Percentiles rank a stretch among this genome's conserved stretches.
Evolutionary conservation across 768 basidiomycete genomes (phyloP).

Genomic region (Strobilomyces echinocephalus): DNA sequence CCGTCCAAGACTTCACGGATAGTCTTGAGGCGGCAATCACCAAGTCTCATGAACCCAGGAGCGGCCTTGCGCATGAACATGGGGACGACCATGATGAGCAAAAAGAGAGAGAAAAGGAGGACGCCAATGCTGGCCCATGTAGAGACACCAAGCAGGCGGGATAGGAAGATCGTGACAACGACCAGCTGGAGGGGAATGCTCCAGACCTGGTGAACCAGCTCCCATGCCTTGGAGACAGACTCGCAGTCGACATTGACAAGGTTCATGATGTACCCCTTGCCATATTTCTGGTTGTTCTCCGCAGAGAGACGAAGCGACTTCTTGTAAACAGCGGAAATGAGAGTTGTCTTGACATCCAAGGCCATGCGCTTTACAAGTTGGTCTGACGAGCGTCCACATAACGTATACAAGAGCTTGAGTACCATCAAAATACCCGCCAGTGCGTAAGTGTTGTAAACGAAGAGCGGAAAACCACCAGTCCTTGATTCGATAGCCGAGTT

Average conservation of each 20-base stretch:
- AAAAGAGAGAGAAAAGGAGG: constrained; percentile 19
- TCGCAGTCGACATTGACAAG: constrained; percentile 30
- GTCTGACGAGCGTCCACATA: constrained; percentile 28
- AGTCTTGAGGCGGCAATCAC: constrained; percentile 26
- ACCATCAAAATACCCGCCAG: constrained; percentile 22
- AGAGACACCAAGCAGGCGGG: constrained; percentile 27
- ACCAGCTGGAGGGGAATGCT: constrained; percentile 26
- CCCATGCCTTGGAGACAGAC: constrained; percentile 28
- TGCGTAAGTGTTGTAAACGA: constrained; percentile 22
- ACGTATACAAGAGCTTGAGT: constrained; percentile 21
- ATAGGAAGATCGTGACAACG: constrained; percentile 19
- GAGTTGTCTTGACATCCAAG: constrained; percentile 28
- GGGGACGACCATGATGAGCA: constrained; percentile 29
- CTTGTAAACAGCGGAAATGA: constrained; percentile 29
- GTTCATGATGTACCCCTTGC: constrained; percentile 27
- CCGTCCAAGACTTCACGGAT: constrained; percentile 28
- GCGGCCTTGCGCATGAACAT: constrained; percentile 30
- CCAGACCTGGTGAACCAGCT: constrained; percentile 25
- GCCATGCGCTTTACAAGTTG: constrained; percentile 28
- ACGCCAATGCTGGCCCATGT: constrained; percentile 29
- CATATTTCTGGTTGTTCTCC: constrained; percentile 24
- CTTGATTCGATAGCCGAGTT: constrained; percentile 13
- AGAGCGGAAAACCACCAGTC: constrained; percentile 30
- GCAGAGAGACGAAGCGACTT: constrained; percentile 27
- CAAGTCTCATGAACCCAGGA: constrained; percentile 25